Base-by-base conservation (phyloP, 768 basidiomycete species). In the Pholiota conissans region DNA sequence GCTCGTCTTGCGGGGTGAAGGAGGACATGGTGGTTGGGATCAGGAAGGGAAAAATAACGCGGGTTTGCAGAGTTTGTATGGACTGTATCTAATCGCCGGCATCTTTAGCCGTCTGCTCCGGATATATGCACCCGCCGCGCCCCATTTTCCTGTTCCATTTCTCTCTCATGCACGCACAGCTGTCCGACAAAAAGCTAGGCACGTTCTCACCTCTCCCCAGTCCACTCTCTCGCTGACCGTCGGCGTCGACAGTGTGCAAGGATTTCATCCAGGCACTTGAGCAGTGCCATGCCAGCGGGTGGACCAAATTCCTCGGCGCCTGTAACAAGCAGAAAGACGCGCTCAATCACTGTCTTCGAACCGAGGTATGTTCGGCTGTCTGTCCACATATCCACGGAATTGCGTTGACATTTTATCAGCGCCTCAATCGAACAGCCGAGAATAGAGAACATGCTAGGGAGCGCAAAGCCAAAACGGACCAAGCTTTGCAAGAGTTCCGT, bases 251-350 rank as follows among this genome's bases (percentile, higher is more conserved):
- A 91, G 90, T 77, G 34, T 92, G 90, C 76, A 82, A 77, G 65
- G 89, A 90, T 16, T 86, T 92, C 66, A 89, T 92, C 54, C 74
- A 90, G 61, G 90, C 90, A 2, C 83, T 92, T 24, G 82, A 91
- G 49, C 73, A 79, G 47, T 92, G 90, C 66, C 90, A 92, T 65
- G 67, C 74, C 18, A 81, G 75, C 64, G 76, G 69, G 20, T 90
- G 87, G 86, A 78, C 79, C 24, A 83, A 84, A 60, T 79, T 87
- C 59, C 81, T 84, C 0, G 90, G 90, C 20, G 81, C 78, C 16
- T 92, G 90, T 69, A 92, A 92, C 65, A 73, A 66, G 56, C 77
- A 80, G 51, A 92, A 92, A 73, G 75, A 83, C 55, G 80, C 83
- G 45, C 74, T 92, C 63, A 90, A 89, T 65, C 73, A 76, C 53